These are phyloP conservation scores for Mycena galopus DNA, from an alignment of 768 basidiomycete species.

Conservation along the genomic window DNA sequence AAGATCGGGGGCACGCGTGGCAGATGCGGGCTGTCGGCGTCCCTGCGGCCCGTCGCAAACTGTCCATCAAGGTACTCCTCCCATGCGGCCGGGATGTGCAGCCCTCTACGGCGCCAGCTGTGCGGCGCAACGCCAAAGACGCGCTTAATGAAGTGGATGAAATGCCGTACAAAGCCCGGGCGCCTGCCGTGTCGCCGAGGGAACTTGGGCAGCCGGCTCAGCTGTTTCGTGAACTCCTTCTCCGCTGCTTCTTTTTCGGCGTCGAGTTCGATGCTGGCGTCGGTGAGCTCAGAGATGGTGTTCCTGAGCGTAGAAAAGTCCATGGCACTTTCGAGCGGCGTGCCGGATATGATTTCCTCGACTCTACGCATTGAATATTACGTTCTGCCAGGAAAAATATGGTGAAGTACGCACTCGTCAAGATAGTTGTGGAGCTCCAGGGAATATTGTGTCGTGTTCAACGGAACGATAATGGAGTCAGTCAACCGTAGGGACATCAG, in stretches of 20 bases:
- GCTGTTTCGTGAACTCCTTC: slow-evolving; percentile 60
- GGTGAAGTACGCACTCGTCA: slow-evolving; percentile 59
- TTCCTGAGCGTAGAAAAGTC: slow-evolving; percentile 60
- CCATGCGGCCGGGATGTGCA: slow-evolving; percentile 44
- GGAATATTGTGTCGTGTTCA: slow-evolving; percentile 85
- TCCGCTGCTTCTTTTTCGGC: slow-evolving; percentile 70
- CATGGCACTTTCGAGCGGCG: slow-evolving; percentile 39
- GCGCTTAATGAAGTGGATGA: slow-evolving; percentile 52
- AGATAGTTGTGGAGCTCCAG: slow-evolving; percentile 75
- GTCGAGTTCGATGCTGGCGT: slow-evolving; percentile 68
- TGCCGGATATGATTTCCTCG: slow-evolving; percentile 41
- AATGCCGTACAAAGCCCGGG: slow-evolving; percentile 38
- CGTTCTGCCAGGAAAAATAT: neutral
- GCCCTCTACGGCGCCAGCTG: slow-evolving; percentile 33
- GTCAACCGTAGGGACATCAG: slow-evolving; percentile 71
- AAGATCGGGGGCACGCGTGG: slow-evolving; percentile 45
- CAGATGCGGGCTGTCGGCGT: slow-evolving; percentile 19
- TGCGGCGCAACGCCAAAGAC: slow-evolving; percentile 55
- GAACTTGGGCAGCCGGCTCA: slow-evolving; percentile 53
- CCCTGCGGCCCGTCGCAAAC: slow-evolving; percentile 10
- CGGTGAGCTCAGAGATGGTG: slow-evolving; percentile 61
- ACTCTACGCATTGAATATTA: slow-evolving; percentile 17
- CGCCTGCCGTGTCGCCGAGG: slow-evolving; percentile 42
- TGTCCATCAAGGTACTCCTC: slow-evolving; percentile 48
- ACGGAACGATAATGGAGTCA: slow-evolving; percentile 74